Conservation (phyloP, 441 rosid species). For the Biscutella laevigata region DNA sequence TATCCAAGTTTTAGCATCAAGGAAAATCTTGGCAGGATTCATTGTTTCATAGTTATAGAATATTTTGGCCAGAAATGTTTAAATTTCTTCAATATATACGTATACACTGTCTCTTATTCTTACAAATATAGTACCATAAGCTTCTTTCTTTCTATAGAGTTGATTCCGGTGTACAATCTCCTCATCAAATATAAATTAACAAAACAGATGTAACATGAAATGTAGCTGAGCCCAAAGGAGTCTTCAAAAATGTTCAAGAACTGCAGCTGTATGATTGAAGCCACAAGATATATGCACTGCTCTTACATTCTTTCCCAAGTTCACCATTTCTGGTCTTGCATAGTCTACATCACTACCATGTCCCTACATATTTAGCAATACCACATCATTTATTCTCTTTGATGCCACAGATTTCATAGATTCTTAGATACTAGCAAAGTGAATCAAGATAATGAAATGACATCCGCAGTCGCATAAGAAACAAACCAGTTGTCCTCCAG, state of each 20-base stretch:
- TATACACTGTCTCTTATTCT: background rate
- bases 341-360: constrained; percentile 84
- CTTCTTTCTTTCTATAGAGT: background rate
- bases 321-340: constrained; percentile 41
- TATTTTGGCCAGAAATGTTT: background rate
- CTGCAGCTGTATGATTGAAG: constrained; percentile 82
- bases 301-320: constrained; percentile 44
- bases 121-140: background rate
- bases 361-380: constrained; percentile 46
- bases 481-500: constrained; percentile 89
- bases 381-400: background rate
- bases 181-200: background rate
- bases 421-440: background rate
- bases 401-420: background rate
- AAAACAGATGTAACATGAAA: background rate
- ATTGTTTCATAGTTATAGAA: background rate
- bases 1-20: background rate
- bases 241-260: constrained; percentile 42
- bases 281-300: constrained; percentile 77
- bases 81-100: too few species aligned
- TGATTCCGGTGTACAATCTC: constrained; percentile 13
- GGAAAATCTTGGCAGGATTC: background rate
- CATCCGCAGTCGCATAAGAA: constrained; percentile 4
- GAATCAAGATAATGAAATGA: background rate
- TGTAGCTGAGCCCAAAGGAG: background rate